Percentiles rank a stretch among this genome's conserved stretches.
Conservation (phyloP, 1,284 basidiomycete genomes). For the Rhodotorula glutinis region DNA sequence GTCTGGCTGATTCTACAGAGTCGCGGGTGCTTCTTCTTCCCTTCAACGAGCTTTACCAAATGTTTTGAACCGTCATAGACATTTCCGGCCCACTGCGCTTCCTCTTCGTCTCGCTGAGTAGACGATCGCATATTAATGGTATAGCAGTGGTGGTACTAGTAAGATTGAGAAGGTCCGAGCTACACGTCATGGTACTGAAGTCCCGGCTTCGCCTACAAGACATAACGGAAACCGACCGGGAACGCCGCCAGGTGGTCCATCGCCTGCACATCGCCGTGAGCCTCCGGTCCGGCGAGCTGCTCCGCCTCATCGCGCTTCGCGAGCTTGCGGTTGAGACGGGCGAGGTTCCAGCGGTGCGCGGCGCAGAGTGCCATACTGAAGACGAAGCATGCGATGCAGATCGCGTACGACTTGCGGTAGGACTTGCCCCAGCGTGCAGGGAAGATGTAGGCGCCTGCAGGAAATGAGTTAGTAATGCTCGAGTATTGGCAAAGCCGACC, state of each 20-base stretch:
- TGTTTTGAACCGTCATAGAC: no score
- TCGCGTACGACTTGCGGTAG: slow-evolving; percentile 29
- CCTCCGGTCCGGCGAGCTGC: background rate
- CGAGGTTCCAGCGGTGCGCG: slow-evolving; percentile 35
- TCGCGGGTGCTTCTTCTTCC: no score
- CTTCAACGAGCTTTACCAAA: no score
- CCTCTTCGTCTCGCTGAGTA: background rate
- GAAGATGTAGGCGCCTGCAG: slow-evolving; percentile 38
- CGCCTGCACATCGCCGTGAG: slow-evolving; percentile 3
- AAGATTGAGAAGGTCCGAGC: no score
- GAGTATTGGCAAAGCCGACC: no score
- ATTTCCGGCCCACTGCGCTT: no score
- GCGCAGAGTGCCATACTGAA: slow-evolving; percentile 28
- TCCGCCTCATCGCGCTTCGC: slow-evolving; percentile 22
- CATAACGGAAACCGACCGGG: slow-evolving; percentile 37
- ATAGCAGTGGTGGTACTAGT: no score
- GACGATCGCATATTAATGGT: no score
- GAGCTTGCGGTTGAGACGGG: slow-evolving; percentile 33
- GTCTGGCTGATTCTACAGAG: background rate
- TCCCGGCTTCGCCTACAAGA: slow-evolving; percentile 6
- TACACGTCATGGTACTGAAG: no score
- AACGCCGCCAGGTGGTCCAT: slow-evolving; percentile 6
- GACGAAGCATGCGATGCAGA: slow-evolving; percentile 28
- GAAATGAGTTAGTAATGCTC: no score
- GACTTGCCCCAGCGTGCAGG: slow-evolving; percentile 25